Conservation (phyloP, 2,329 filamentous ascomycete species). For the Emergomyces pasteurianus region DNA sequence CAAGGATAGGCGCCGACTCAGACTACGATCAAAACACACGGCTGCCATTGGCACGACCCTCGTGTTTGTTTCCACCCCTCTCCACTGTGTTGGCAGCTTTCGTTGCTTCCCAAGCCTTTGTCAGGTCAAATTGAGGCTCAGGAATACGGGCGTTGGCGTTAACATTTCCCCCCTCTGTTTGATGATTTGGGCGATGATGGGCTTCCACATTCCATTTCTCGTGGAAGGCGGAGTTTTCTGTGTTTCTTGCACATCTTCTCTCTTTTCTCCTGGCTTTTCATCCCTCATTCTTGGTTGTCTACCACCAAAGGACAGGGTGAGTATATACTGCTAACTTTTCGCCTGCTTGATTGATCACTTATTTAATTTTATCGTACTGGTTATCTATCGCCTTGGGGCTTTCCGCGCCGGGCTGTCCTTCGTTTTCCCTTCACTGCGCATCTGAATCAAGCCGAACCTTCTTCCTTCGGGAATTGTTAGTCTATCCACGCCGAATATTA, state of each 20-base stretch:
- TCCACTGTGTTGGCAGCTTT: not conserved
- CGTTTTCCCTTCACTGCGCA: not conserved
- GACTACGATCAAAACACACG: not conserved
- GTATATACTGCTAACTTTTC: not conserved
- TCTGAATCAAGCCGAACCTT: not conserved
- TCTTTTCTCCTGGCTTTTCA: not conserved
- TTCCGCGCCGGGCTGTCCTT: not conserved
- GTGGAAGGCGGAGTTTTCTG: not conserved
- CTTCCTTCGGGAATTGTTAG: not conserved
- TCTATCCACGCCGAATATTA: not conserved
- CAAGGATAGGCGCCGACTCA: not conserved
- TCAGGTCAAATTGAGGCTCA: not conserved
- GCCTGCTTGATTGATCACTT: not conserved
- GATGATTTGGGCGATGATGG: not conserved
- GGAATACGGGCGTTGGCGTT: not conserved
- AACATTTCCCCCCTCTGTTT: not conserved
- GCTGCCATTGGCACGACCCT: not conserved
- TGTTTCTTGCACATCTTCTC: not conserved
- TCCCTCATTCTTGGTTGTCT: not conserved
- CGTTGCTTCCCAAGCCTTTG: not conserved
- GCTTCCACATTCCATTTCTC: not conserved
- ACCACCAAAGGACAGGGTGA: not conserved
- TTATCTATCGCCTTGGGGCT: not conserved
- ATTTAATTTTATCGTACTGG: not conserved
- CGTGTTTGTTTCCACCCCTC: slow-evolving; percentile 2